Conservation (phyloP, 2,329 filamentous ascomycete genomes). For the Xylaria sp. region DNA sequence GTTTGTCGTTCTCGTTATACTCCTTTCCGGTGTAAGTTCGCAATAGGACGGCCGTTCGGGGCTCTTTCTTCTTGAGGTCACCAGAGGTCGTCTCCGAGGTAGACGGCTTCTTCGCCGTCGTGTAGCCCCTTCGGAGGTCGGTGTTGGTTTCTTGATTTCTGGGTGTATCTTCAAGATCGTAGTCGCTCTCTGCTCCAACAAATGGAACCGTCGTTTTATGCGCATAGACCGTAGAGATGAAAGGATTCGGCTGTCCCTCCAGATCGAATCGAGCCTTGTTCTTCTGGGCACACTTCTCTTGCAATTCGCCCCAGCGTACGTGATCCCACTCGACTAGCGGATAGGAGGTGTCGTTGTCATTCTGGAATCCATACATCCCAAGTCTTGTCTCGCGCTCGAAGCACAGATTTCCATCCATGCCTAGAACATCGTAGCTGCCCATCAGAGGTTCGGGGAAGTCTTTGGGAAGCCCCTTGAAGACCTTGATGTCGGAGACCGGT, state of each 20-base stretch:
- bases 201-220: conserved; percentile 21
- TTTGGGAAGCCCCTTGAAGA: conserved; percentile 56
- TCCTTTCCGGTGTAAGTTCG: conserved; percentile 69
- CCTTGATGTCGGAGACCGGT: conserved; percentile 55
- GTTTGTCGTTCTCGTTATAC: conserved; percentile 74
- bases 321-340: conserved; percentile 53
- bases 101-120: neutral
- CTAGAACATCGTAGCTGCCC: conserved; percentile 56
- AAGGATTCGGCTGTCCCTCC: conserved; percentile 40
- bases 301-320: conserved; percentile 66
- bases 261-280: conserved; percentile 61
- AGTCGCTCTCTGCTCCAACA: conserved; percentile 16
- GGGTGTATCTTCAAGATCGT: conserved; percentile 10
- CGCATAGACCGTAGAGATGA: conserved; percentile 38
- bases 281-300: conserved; percentile 57
- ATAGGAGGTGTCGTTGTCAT: conserved; percentile 43
- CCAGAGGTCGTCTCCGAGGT: conserved; percentile 6
- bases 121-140: conserved; percentile 12
- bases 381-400: conserved; percentile 66
- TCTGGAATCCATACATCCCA: conserved; percentile 56
- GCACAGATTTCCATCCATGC: conserved; percentile 58
- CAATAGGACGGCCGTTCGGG: conserved; percentile 67
- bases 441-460: conserved; percentile 57
- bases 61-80: conserved; percentile 32
- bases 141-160: conserved; percentile 16